Base-by-base conservation (phyloP, 2,329 filamentous ascomycete genomes). In the Penicillium sp. region DNA sequence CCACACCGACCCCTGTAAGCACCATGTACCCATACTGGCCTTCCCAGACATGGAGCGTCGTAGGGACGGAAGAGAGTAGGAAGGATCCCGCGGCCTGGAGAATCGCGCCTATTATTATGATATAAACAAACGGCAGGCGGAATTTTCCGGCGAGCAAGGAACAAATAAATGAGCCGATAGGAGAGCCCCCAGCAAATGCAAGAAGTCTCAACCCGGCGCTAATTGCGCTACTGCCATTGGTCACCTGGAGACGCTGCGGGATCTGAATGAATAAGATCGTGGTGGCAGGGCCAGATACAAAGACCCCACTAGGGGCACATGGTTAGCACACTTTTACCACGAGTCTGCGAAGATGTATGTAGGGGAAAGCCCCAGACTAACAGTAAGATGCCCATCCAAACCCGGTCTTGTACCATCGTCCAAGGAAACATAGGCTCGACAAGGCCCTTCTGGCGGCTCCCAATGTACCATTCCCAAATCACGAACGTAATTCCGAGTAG, bases 181-280 rank as follows among this genome's bases (percentile, higher is more conserved):
- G 63, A 19, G 52, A 62, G 51, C 60, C 61, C 7, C 66, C 31
- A 6, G 66, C 60, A 23, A 66, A 70, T 6, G 70, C 64, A 6
- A 72, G 56, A 8, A 72, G 49, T 21, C 62, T 60, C 3, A 72
- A 41, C 0, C 70, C 70, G 2, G 70, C 68, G 0, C 52, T 57
- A 6, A 70, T 31, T 3, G 70, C 58, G 1, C 61, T 65, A n/a
- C 46, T 52, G n/a, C 53, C 48, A 45, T 72, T 66, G 53, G 70
- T 68, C 15, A 63, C 61, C 38, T 73, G 70, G n/a, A 69, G 69
- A 7, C 64, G 58, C 21, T 71, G 66, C 13, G 70, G 70, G 4
- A 72, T 44, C 23, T 66, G 44, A 11, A 73, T 69, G 17, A 67
- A 57, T 8, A 56, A 53, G 7, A 66, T 61, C 8, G 61, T 64